Percentiles rank a stretch among this genome's conserved stretches.
phyloP scores from a whole-genome alignment of 2,329 filamentous ascomycete species.

The Teratosphaeria zuluensis region DNA sequence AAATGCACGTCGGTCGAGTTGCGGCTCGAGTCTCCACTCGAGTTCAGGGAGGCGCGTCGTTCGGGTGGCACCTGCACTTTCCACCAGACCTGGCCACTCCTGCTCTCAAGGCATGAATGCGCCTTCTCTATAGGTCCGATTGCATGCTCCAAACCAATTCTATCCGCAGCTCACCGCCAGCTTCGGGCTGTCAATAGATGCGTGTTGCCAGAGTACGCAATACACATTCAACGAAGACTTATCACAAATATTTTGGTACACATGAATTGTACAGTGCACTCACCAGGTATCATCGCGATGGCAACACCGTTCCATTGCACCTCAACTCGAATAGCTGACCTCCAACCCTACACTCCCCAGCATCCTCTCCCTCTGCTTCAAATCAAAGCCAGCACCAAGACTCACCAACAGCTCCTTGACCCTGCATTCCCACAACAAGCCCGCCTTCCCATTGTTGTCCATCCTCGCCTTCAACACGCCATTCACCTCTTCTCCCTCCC shows the following conservation, averaged over 20 bases:
- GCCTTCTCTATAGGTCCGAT: no score
- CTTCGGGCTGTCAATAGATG: no score
- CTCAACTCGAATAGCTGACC: slow-evolving; percentile 59
- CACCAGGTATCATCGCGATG: neutral
- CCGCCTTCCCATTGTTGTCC: slow-evolving; percentile 78
- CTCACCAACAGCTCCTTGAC: slow-evolving; percentile 90
- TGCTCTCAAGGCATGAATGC: no score
- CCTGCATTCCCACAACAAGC: slow-evolving; percentile 84
- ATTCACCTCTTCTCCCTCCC: slow-evolving; percentile 54
- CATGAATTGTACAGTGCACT: neutral
- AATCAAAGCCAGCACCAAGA: slow-evolving; percentile 74
- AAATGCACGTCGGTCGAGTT: no score
- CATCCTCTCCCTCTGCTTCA: slow-evolving; percentile 64
- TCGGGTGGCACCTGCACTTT: no score
- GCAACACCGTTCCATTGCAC: neutral
- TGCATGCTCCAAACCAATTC: neutral
- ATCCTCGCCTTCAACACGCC: slow-evolving; percentile 85
- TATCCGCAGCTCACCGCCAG: neutral
- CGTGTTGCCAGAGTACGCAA: no score
- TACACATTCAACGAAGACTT: neutral
- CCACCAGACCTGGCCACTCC: no score
- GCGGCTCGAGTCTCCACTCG: no score
- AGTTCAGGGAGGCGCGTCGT: no score
- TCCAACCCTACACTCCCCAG: slow-evolving; percentile 69
- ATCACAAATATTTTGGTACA: neutral